phyloP scores from a whole-genome alignment of 148 eudicot species.

The Amaranthus palmeri region DNA sequence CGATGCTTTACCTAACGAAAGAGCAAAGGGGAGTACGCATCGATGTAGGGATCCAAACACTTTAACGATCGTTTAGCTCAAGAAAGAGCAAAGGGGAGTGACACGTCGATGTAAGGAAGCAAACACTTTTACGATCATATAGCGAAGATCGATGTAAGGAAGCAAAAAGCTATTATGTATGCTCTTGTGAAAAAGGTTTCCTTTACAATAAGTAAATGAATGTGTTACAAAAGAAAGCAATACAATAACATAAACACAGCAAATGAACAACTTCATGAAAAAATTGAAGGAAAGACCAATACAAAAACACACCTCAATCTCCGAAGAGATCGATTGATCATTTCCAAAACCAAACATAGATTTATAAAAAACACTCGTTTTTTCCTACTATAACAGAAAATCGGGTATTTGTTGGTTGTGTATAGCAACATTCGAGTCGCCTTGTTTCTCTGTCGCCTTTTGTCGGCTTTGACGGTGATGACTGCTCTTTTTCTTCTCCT shows the following conservation, averaged over 20 bases:
- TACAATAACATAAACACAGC: slow-evolving; percentile 20
- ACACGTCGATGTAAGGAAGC: too few relatives aligned
- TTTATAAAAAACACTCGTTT: slow-evolving; percentile 13
- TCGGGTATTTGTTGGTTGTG: slow-evolving; percentile 63
- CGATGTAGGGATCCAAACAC: too few relatives aligned
- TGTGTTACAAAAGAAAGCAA: slow-evolving; percentile 16
- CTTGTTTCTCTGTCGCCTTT: slow-evolving; percentile 43
- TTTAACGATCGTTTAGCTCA: too few relatives aligned
- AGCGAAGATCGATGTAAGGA: too few relatives aligned
- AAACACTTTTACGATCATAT: too few relatives aligned
- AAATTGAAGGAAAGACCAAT: neutral
- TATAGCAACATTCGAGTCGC: slow-evolving; percentile 34
- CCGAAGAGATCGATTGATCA: slow-evolving; percentile 1
- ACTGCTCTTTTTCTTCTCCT: slow-evolving; percentile 53
- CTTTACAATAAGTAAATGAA: slow-evolving; percentile 1
- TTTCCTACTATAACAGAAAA: slow-evolving; percentile 55
- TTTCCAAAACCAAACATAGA: slow-evolving; percentile 2
- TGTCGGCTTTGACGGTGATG: slow-evolving; percentile 43
- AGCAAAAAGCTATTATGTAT: too few relatives aligned
- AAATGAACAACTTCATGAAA: slow-evolving; percentile 8
- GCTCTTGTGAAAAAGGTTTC: neutral
- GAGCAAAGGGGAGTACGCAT: too few relatives aligned
- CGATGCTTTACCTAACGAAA: too few relatives aligned
- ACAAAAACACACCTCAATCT: slow-evolving; percentile 9
- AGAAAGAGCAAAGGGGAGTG: too few relatives aligned